phyloP scores from a whole-genome alignment of 495 filamentous ascomycete species.

The Aspergillus ellipticus region DNA sequence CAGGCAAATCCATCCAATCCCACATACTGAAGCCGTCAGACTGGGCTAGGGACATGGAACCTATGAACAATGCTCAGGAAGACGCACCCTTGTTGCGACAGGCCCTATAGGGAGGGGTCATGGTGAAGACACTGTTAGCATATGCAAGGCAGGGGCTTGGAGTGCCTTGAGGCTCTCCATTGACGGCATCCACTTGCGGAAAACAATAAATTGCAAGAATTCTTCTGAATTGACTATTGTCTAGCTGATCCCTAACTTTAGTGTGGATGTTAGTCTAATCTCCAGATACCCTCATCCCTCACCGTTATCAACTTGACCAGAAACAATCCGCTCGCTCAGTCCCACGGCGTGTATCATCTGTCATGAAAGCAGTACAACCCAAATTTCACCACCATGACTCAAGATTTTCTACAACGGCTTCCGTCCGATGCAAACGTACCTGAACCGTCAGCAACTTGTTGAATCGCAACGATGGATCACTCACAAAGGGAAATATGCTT shows the following conservation, averaged over 20 bases:
- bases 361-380: background rate
- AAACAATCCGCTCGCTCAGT: too few species aligned
- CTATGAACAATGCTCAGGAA: background rate
- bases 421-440: constrained; percentile 57
- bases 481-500: constrained; percentile 75
- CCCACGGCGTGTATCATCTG: background rate
- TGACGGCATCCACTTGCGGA: background rate
- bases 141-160: background rate
- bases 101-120: background rate
- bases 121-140: background rate
- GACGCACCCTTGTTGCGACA: background rate
- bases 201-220: background rate
- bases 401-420: constrained; percentile 31
- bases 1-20: background rate
- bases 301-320: background rate
- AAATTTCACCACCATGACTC: background rate
- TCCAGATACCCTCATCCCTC: background rate
- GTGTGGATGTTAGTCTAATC: background rate
- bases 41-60: background rate
- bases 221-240: background rate
- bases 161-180: background rate
- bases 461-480: constrained; percentile 20
- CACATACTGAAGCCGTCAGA: background rate
- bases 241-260: background rate
- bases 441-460: constrained; percentile 24